Base-by-base conservation (phyloP, 257 asterid species). In the Nyctanthes arbortristis region DNA sequence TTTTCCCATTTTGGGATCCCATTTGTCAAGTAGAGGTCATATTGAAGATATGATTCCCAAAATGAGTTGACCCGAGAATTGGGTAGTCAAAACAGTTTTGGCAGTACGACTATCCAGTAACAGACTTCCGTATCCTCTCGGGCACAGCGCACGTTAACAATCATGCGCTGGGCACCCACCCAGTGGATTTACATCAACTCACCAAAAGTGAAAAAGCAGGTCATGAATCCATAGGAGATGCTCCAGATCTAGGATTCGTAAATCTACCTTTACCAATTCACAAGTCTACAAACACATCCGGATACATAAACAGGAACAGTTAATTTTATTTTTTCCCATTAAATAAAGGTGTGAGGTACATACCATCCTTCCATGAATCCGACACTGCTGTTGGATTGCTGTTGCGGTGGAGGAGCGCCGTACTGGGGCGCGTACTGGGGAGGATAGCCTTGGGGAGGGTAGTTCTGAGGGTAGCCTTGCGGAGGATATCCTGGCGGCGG, bases 331-430 rank as follows among this genome's bases (percentile, higher is more conserved):
- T n/a, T n/a, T n/a, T n/a, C n/a, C n/a, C n/a, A n/a, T n/a, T n/a
- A n/a, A n/a, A n/a, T n/a, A n/a, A n/a, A n/a, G 33, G 64, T 1
- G 24, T 16, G n/a, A n/a, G 4, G 40, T n/a, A 52, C 87, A 4
- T 63, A 88, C 96, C 93, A 86, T 81, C 96, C 96, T 81, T 88
- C 88, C 88, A 88, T 57, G 32, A 77, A 22, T 5, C 96, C 91
- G 22, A 0, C 16, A 12, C 59, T 52, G 24, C 75, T 52, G 70
- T 31, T 24, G 18, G 82, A 70, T 62, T 84, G 85, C 27, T 88
- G 81, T 24, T 82, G 89, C 4, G 74, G 87, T 30, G 83, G 92
- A 2, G 79, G 88, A 61, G 84, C 84, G 7, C 70, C 84, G 77
- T 84, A 83, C 72, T 87, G 93, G 0, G 94, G 94, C 1, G 93